These are phyloP conservation scores for Cyclanthera cordifolia DNA, from an alignment of 306 rosid species.

Conservation along the genomic window DNA sequence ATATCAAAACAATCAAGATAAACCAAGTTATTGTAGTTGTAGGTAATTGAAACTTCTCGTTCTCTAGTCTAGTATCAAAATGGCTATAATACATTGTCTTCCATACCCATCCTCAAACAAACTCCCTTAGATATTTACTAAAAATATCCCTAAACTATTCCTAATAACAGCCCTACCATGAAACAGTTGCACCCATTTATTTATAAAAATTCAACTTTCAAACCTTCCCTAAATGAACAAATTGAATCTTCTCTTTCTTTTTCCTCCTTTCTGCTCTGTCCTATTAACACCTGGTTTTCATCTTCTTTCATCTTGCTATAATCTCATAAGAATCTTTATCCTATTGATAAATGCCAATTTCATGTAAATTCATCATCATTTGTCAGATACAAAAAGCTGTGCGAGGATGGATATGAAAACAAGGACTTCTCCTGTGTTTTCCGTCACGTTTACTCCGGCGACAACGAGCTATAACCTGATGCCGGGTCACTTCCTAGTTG, in stretches of 20 bases:
- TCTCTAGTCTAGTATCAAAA: too few species aligned
- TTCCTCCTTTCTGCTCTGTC: not conserved
- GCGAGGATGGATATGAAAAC: conserved; percentile 49
- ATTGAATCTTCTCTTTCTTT: not conserved
- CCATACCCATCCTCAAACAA: too few species aligned
- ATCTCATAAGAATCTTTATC: not conserved
- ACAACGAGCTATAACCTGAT: conserved; percentile 25
- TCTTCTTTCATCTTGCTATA: not conserved
- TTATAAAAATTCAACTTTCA: too few species aligned
- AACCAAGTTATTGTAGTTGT: too few species aligned
- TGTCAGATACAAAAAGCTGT: conserved; percentile 48
- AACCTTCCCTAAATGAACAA: too few species aligned
- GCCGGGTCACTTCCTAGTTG: not conserved
- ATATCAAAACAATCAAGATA: too few species aligned
- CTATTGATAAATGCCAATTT: not conserved
- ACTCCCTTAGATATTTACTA: too few species aligned
- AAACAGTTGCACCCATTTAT: too few species aligned
- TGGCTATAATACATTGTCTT: too few species aligned
- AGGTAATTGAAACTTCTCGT: too few species aligned
- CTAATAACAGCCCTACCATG: too few species aligned
- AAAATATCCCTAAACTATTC: too few species aligned
- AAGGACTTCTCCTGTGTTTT: conserved; percentile 74
- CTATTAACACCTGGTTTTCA: not conserved
- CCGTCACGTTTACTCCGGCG: conserved; percentile 59
- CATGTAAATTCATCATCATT: not conserved